Evolutionary conservation across 306 rosid species (phyloP).

Genomic region (Erythrophleum fordii): DNA sequence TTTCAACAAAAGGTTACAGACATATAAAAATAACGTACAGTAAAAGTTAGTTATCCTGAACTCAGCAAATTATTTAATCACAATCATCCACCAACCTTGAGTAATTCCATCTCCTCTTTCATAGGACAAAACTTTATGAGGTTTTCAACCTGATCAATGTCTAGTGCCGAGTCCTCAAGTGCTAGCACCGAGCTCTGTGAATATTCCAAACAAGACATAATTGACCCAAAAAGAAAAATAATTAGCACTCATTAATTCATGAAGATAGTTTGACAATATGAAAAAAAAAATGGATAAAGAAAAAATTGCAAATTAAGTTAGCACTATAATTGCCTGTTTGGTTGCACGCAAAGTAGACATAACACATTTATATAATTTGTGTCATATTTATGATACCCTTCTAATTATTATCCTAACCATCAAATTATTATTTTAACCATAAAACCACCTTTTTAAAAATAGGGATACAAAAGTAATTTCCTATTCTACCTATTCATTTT

Average conservation of each 20-base stretch:
- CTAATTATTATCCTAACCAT: too few species aligned
- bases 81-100: conserved; percentile 64
- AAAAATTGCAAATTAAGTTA: neutral
- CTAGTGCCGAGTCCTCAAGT: conserved; percentile 78
- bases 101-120: conserved; percentile 88
- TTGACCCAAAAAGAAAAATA: conserved; percentile 19
- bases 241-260: conserved; percentile 28
- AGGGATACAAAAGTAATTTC: too few species aligned
- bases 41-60: conserved; percentile 2
- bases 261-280: conserved; percentile 20
- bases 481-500: too few species aligned
- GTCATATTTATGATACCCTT: too few species aligned
- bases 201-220: conserved; percentile 37
- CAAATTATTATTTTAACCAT: too few species aligned
- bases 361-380: too few species aligned
- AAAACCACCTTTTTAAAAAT: too few species aligned
- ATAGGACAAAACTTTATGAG: conserved; percentile 92
- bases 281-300: conserved; percentile 33
- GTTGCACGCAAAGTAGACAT: too few species aligned
- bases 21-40: neutral
- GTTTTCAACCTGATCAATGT: conserved; percentile 86
- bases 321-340: too few species aligned
- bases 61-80: conserved; percentile 22
- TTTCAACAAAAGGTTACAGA: neutral
- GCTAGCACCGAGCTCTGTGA: conserved; percentile 79